Percentiles rank a stretch among this genome's conserved stretches.
phyloP scores from a whole-genome alignment of 345 rosid species.

The Eutrema japonicum region DNA sequence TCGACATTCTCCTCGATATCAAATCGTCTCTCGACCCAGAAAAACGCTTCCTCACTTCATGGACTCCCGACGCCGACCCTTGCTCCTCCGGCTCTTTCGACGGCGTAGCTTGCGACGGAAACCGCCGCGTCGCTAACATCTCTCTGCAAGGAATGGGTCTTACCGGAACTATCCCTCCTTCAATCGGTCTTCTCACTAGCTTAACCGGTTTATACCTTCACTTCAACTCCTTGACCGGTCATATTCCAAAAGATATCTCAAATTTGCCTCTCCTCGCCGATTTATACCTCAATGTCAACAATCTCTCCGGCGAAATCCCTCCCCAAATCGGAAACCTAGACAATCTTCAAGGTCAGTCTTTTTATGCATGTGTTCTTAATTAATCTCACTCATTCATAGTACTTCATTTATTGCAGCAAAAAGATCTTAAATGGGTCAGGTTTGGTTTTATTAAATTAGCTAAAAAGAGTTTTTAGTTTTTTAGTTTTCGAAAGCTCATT shows the following conservation, averaged over 20 bases:
- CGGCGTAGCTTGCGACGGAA: constrained; percentile 85
- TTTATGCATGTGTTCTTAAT: constrained; percentile 35
- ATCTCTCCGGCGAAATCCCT: constrained; percentile 82
- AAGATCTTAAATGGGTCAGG: constrained; percentile 17
- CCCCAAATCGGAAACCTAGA: constrained; percentile 64
- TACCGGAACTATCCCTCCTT: constrained; percentile 72
- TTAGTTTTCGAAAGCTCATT: background rate
- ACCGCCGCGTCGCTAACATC: constrained; percentile 72
- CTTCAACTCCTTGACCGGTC: constrained; percentile 77
- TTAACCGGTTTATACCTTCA: constrained; percentile 92
- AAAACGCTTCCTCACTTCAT: constrained; percentile 67
- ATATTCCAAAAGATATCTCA: constrained; percentile 76
- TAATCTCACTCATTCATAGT: background rate
- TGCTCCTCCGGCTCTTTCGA: constrained; percentile 65
- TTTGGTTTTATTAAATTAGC: constrained; percentile 22
- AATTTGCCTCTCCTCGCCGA: constrained; percentile 64
- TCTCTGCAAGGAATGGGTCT: constrained; percentile 95
- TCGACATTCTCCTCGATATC: constrained; percentile 66
- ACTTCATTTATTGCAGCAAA: constrained; percentile 32
- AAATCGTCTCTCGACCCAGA: constrained; percentile 85
- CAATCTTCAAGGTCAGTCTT: constrained; percentile 78
- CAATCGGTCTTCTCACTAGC: constrained; percentile 69
- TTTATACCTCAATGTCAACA: constrained; percentile 84
- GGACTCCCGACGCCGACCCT: constrained; percentile 62
- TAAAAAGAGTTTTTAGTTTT: background rate